Evolutionary conservation across 768 basidiomycete genomes (phyloP), one percentile per base, ranked within the genome.

Genomic region (Auricularia sp.): DNA sequence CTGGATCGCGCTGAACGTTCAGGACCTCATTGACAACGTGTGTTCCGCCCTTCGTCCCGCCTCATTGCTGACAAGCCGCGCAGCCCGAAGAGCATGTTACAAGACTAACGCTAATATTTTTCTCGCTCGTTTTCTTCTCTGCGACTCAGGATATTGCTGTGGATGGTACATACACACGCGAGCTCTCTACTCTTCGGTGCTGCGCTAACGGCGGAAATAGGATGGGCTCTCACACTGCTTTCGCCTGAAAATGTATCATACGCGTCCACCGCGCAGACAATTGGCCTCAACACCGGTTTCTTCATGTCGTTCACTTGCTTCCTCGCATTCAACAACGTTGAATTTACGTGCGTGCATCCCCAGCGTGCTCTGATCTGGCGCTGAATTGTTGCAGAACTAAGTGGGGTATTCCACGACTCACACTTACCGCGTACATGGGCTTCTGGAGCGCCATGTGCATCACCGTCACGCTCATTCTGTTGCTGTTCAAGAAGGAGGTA

Each of bases 261-360:
- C 71, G 97, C 97, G 3, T 97, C 94, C 18, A 98, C 95, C 6
- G 98, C 96, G 65, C 97, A 99, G 75, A 98, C 97, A 0, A 92
- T 98, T 66, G 97, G 97, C 13, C 81, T 99, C 33, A 98, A 96
- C 70, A 90, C 92, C 1, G 97, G 97, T 4, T 98, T 88, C 75
- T 95, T 98, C 71, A 83, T 94, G 36, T 94, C 93, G 2, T 98
- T 97, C 73, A 99, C 97, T 7, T 94, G 98, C 5, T 98, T 98
- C 73, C 82, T 99, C 51, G 97, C 97, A 0, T 86, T 99, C 73
- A 99, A 98, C 73, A 94, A 92, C 68, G 88, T 93, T 70, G 87
- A 89, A 33, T 99, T 99, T 72, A 84, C 86, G 90, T 92, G 54
- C 65, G 75, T 70, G 29, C 29, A 29, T 29, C 16, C 29, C 47